These are phyloP conservation scores for Filobasidium wieringae DNA, from an alignment of 768 basidiomycete genomes.

Conservation along the genomic window DNA sequence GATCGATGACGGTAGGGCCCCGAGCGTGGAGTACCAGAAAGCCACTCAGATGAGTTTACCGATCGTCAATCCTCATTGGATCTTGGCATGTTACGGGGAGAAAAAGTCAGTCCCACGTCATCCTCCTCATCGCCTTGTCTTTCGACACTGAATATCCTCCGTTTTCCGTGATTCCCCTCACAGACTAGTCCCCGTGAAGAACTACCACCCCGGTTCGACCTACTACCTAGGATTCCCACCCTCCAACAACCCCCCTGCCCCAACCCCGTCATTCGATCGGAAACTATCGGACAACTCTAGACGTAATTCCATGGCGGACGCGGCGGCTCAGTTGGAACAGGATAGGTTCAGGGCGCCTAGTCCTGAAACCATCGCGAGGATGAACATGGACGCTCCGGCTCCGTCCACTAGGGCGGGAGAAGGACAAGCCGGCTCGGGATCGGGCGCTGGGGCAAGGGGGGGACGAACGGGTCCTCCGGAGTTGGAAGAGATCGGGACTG, in stretches of 20 bases:
- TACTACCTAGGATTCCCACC: slow-evolving; percentile 11
- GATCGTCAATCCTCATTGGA: slow-evolving; percentile 88
- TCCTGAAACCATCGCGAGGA: slow-evolving; percentile 36
- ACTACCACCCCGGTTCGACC: slow-evolving; percentile 21
- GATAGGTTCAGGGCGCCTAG: slow-evolving; percentile 24
- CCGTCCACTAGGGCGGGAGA: neutral
- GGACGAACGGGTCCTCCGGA: slow-evolving; percentile 2
- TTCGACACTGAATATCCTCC: neutral
- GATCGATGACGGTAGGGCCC: slow-evolving; percentile 45
- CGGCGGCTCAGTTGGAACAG: neutral
- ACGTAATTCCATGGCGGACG: neutral
- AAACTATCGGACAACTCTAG: neutral
- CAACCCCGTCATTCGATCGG: neutral
- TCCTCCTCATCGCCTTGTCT: neutral
- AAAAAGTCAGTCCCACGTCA: slow-evolving; percentile 52
- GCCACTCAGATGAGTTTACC: slow-evolving; percentile 88
- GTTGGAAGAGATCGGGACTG: too few species aligned
- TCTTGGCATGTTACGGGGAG: slow-evolving; percentile 74
- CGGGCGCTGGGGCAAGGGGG: slow-evolving; percentile 9
- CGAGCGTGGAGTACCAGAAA: slow-evolving; percentile 84
- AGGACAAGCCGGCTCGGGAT: slow-evolving; percentile 14
- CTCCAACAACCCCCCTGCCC: neutral
- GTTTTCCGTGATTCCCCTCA: neutral
- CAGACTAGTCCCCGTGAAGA: slow-evolving; percentile 35
- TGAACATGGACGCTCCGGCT: slow-evolving; percentile 27